Conservation (phyloP, 2,329 filamentous ascomycete species). For the Periconia sp. region DNA sequence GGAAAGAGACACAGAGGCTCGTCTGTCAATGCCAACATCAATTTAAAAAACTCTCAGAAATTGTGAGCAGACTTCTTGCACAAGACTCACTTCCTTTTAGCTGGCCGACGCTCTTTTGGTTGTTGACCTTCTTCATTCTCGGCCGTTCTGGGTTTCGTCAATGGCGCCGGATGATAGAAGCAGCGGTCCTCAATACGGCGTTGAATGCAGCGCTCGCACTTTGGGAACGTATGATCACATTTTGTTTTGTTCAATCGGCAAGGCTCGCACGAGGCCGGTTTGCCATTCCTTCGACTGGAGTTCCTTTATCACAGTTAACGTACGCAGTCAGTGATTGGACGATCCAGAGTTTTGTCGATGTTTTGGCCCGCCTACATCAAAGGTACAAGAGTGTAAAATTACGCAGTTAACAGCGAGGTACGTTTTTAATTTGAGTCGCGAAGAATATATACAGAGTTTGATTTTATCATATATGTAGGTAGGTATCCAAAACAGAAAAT, state of each 20-base stretch:
- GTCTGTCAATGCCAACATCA: conserved; percentile 9
- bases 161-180: conserved; percentile 39
- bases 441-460: no score
- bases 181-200: conserved; percentile 36
- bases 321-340: neutral
- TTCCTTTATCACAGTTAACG: neutral
- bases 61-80: neutral
- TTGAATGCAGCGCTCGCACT: conserved; percentile 35
- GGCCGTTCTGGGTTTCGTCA: conserved; percentile 29
- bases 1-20: conserved; percentile 15
- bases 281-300: neutral
- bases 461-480: no score
- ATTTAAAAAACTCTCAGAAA: neutral
- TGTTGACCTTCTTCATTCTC: conserved; percentile 10
- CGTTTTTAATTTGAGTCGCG: no score
- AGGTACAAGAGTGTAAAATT: neutral
- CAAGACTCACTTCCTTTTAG: conserved; percentile 28
- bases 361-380: neutral
- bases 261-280: neutral
- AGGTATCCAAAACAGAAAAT: no score
- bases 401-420: no score
- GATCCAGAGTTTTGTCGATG: no score
- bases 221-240: conserved; percentile 35
- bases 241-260: conserved; percentile 30
- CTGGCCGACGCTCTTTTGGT: conserved; percentile 10